phyloP scores from a whole-genome alignment of 352 stramenopile species.

The Aphanomyces euteiches region DNA sequence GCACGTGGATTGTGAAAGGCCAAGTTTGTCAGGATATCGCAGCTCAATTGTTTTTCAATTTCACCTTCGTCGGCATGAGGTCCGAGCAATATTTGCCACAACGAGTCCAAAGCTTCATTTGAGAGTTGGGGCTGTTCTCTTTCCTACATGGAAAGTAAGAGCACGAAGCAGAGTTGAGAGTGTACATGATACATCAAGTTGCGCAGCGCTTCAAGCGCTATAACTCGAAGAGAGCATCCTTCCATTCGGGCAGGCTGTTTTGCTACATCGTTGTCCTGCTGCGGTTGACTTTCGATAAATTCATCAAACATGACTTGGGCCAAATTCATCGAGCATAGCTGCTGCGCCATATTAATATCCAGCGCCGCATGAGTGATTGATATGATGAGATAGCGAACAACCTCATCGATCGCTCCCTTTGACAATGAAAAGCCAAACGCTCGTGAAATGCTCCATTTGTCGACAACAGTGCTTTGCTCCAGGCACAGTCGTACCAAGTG shows the following conservation, averaged over 20 bases:
- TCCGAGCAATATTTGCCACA: conserved; percentile 12
- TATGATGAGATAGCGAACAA: conserved; percentile 34
- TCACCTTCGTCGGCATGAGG: conserved; percentile 17
- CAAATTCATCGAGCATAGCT: conserved; percentile 43
- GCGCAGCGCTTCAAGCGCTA: conserved; percentile 47
- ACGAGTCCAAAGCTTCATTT: background rate
- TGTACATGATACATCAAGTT: conserved; percentile 46
- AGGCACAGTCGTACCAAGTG: conserved; percentile 51
- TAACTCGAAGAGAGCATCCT: background rate
- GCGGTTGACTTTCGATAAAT: conserved; percentile 14
- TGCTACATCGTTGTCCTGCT: background rate
- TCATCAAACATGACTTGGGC: conserved; percentile 37
- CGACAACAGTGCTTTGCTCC: conserved; percentile 49
- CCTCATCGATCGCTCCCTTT: background rate
- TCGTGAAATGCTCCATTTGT: conserved; percentile 43
- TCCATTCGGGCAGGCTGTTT: no score
- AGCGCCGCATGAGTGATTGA: conserved; percentile 58
- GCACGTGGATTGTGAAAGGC: conserved; percentile 30
- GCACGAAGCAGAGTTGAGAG: conserved; percentile 31
- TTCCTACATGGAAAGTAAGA: conserved; percentile 35
- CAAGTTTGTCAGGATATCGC: conserved; percentile 48
- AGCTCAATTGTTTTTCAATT: conserved; percentile 33
- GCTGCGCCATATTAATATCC: conserved; percentile 42
- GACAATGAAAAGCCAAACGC: conserved; percentile 33
- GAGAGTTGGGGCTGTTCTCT: conserved; percentile 10